Evolutionary conservation across 2,329 filamentous ascomycete species (phyloP).

Genomic region (Penicillium sp.): DNA sequence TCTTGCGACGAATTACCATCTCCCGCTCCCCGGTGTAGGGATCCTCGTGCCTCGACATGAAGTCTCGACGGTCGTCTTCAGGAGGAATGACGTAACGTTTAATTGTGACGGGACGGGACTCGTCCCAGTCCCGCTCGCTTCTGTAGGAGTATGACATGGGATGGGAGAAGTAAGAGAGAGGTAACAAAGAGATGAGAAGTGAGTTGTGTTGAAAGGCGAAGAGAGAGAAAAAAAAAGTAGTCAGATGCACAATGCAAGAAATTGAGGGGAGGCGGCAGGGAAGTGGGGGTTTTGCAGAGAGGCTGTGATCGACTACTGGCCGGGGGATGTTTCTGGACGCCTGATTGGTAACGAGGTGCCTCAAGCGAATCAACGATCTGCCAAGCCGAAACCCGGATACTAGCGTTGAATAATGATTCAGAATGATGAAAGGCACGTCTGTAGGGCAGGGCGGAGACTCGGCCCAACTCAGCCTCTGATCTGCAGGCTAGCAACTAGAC

Average conservation of each 20-base stretch:
- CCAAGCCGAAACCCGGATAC: not conserved
- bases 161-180: conserved; percentile 9
- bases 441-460: conserved; percentile 12
- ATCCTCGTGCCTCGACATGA: conserved; percentile 30
- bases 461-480: conserved; percentile 11
- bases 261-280: conserved; percentile 22
- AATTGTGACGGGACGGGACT: conserved; percentile 48
- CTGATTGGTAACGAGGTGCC: conserved; percentile 19
- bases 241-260: conserved; percentile 16
- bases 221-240: not conserved
- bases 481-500: conserved; percentile 2
- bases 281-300: conserved; percentile 20
- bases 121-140: conserved; percentile 45
- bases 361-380: conserved; percentile 1
- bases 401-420: conserved; percentile 8
- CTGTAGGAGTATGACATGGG: conserved; percentile 41
- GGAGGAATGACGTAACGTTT: conserved; percentile 58
- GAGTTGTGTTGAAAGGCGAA: not conserved
- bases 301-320: conserved; percentile 20
- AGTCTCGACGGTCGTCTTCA: conserved; percentile 43
- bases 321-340: conserved; percentile 11
- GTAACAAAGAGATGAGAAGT: conserved; percentile 11
- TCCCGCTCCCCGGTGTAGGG: conserved; percentile 39
- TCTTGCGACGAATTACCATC: conserved; percentile 47
- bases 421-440: conserved; percentile 8